Evolutionary conservation across 805 yeast species (phyloP), one percentile per base, ranked within the genome.

Genomic region (Deakozyma indianensis): DNA sequence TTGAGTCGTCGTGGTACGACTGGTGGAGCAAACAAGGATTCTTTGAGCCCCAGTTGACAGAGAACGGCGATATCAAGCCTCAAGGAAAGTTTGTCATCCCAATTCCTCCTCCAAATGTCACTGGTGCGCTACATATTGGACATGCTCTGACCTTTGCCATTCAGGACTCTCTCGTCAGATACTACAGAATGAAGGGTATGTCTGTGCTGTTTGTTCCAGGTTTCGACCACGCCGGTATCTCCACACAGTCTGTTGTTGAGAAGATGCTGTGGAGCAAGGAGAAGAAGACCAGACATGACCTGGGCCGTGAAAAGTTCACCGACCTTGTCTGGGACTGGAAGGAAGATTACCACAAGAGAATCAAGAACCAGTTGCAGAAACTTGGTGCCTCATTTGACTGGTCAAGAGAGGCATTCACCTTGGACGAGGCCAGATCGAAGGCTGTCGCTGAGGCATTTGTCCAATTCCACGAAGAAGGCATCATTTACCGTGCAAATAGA

Each of bases 61-160:
- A 67, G 47, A 79, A 80, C 58, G 96, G 96, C 41, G 66, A 78
- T 41, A 58, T 76, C 53, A 80, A 80, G 60, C 83, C 92, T 40
- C 88, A 78, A 58, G 97, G 97, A 55, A 60, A 72, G 18, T 92
- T 90, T 66, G 74, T 82, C 51, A 85, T 92, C 57, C 96, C 97
- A 35, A 92, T 95, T n/a, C 98, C 98, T 35, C 98, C 98, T 51
- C 98, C 98, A 61, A 92, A 92, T 64, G 95, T 92, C 52, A 92
- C 98, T 42, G 98, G 98, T 68, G 96, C 97, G 42, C 74, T 92
- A 55, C 98, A 92, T 66, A 92, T 92, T 65, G 98, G 98, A 56
- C 98, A 92, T 65, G 98, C 97, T 23, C 74, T 92, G 62, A 92
- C 98, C 16, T 84, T 88, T 50, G 71, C 97, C 28, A 83, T 92